Evolutionary conservation across 495 filamentous ascomycete species (phyloP), one percentile per base, ranked within the genome.

Genomic region (Penicillium waksmanii): DNA sequence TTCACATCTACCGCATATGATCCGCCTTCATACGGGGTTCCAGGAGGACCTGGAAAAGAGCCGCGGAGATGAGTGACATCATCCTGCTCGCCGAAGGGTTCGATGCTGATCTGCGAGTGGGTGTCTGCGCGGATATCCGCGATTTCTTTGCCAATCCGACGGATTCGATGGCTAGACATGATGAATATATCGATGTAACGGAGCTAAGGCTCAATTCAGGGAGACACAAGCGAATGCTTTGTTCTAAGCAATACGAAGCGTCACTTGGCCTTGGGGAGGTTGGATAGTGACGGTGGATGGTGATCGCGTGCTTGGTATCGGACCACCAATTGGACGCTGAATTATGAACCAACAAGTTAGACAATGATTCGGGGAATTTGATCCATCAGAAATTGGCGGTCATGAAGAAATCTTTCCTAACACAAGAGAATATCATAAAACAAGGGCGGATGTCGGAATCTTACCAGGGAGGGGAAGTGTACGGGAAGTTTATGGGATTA

Each of bases 11-110:
- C 85, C 23, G 81, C 73, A 70, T 86, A 98, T 27, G 80, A 87
- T 25, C 93, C 95, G 33, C 92, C 93, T 69, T 95, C 93, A 69
- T 98, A 98, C 2, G 95, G 93, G 8, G 94, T 96, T 57, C 92
- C 92, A 18, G 93, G 93, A 1, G 96, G 95, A 0, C 95, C 95
- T 43, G 82, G 82, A 66, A 98, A 96, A 35, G 86, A 84, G 17
- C 93, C 96, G 57, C 85, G 85, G 17, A 98, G 82, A 67, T 96
- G 91, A 40, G 89, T 92, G 46, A 98, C 79, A 78, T 96, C 89
- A 36, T 88, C 85, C 21, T 79, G 77, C 35, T 75, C 75, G 61
- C 87, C 84, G 54, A 86, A 70, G 0, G 89, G 85, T 49, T 86
- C 80, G 5, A 87, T 89, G 2, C 78, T 74, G 66, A 98, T 89